These are phyloP conservation scores for Parachaetomium inaequale DNA, from an alignment of 495 filamentous ascomycete species.

Conservation along the genomic window DNA sequence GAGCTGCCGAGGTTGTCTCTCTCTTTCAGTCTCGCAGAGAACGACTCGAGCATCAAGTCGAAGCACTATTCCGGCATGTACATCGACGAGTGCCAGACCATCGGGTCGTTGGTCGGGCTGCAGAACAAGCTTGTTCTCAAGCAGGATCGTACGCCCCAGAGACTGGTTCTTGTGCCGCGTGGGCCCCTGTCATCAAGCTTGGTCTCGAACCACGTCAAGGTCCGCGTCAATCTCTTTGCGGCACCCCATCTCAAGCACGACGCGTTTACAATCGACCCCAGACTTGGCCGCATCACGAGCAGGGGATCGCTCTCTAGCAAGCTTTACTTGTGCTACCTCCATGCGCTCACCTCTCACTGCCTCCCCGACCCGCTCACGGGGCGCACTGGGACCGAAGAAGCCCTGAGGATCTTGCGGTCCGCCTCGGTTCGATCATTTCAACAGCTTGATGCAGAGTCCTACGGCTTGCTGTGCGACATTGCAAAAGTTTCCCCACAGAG, in stretches of 20 bases:
- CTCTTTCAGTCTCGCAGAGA: conserved; percentile 15
- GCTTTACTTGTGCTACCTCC: conserved; percentile 53
- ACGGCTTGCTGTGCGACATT: conserved; percentile 42
- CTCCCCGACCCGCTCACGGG: conserved; percentile 56
- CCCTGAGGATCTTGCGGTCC: conserved; percentile 47
- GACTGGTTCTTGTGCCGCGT: conserved; percentile 52
- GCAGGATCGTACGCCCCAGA: conserved; percentile 18
- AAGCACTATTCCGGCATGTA: conserved; percentile 42
- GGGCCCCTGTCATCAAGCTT: conserved; percentile 32
- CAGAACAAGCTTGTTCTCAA: conserved; percentile 51
- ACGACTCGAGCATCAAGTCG: conserved; percentile 15
- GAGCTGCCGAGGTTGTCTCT: conserved; percentile 19
- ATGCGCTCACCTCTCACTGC: conserved; percentile 59
- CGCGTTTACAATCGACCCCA: conserved; percentile 46
- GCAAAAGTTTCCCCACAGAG: conserved; percentile 51
- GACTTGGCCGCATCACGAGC: conserved; percentile 48
- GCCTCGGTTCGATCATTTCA: conserved; percentile 52
- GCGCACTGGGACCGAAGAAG: conserved; percentile 61
- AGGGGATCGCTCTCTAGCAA: conserved; percentile 53
- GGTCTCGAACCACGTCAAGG: conserved; percentile 39
- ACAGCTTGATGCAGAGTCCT: conserved; percentile 38
- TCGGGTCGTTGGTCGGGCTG: conserved; percentile 54
- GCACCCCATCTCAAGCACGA: conserved; percentile 27
- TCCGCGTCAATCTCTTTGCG: conserved; percentile 32
- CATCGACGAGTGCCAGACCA: conserved; percentile 49